Evolutionary conservation across 768 basidiomycete genomes (phyloP), one percentile per base, ranked within the genome.

Genomic region (Nidularia sp.): DNA sequence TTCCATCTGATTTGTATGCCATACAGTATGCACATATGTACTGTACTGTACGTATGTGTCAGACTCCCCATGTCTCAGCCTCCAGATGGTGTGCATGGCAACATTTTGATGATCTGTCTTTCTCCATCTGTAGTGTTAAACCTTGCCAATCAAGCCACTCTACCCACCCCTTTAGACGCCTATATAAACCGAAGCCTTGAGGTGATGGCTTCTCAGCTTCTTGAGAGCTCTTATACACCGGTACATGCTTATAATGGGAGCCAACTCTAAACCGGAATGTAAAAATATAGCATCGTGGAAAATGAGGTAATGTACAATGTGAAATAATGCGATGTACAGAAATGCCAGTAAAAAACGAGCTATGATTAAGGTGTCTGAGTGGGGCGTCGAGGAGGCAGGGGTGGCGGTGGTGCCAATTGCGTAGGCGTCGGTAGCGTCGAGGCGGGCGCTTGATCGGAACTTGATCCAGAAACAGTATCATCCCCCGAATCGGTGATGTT

Each of bases 311-410:
- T 18, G 1, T 18, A 18, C 18, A 18, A 18, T 18, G 18, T 18
- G 18, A 18, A 18, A 18, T 18, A 18, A 18, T 18, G 18, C 18
- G 18, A 18, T 18, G 18, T 18, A 18, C 18, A 18, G 18, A 18
- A 18, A 18, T 18, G 18, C 18, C 18, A 18, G 18, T 18, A 18
- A 18, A 18, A 18, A 18, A 18, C 18, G 18, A 18, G 18, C 18
- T 18, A 18, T 18, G 18, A 18, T 18, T 18, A 18, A 18, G 18
- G 18, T 18, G 18, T 18, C 18, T 18, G 18, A 18, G 18, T 18
- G 18, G 61, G 52, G 25, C 58, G 64, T 44, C 66, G 66, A 54
- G 66, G 66, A 10, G 66, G 66, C 32, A 67, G 54, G 9, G 66
- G 60, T 35, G 66, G 66, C n/a, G 65, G 60, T 43, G 55, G 10